phyloP scores from a whole-genome alignment of 257 asterid species.

The Scutellaria baicalensis region DNA sequence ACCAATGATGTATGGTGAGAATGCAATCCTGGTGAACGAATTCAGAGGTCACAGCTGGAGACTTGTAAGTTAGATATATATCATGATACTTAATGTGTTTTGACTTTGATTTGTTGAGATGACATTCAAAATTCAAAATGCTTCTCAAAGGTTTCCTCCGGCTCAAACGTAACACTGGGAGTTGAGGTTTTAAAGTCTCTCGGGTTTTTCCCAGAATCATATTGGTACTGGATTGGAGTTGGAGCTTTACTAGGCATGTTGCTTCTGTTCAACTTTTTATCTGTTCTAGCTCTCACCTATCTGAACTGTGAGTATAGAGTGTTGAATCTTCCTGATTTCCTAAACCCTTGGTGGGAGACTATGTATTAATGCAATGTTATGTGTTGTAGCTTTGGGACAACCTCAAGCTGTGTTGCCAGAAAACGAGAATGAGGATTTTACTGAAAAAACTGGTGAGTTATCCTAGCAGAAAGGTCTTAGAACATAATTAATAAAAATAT shows the following conservation, averaged over 20 bases:
- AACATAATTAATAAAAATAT: background rate
- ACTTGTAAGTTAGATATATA: slow-evolving; percentile 18
- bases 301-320: slow-evolving; percentile 47
- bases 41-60: slow-evolving; percentile 44
- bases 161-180: slow-evolving; percentile 30
- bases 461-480: background rate
- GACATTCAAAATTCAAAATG: background rate
- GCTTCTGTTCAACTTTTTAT: slow-evolving; percentile 12
- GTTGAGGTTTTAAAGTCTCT: slow-evolving; percentile 28
- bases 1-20: slow-evolving; percentile 41
- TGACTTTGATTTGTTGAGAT: background rate
- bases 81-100: background rate
- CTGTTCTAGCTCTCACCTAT: slow-evolving; percentile 34
- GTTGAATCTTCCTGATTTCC: background rate
- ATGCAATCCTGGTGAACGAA: slow-evolving; percentile 44
- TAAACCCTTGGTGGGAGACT: background rate
- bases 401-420: slow-evolving; percentile 46
- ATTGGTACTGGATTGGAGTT: no score
- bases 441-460: slow-evolving; percentile 18
- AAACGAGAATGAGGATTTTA: slow-evolving; percentile 14
- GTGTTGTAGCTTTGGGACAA: slow-evolving; percentile 46
- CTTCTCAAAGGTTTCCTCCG: slow-evolving; percentile 19
- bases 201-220: slow-evolving; percentile 27
- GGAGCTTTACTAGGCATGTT: slow-evolving; percentile 39
- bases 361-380: background rate